phyloP scores from a whole-genome alignment of 352 stramenopile genomes.

The Globisporangium echinulatum region DNA sequence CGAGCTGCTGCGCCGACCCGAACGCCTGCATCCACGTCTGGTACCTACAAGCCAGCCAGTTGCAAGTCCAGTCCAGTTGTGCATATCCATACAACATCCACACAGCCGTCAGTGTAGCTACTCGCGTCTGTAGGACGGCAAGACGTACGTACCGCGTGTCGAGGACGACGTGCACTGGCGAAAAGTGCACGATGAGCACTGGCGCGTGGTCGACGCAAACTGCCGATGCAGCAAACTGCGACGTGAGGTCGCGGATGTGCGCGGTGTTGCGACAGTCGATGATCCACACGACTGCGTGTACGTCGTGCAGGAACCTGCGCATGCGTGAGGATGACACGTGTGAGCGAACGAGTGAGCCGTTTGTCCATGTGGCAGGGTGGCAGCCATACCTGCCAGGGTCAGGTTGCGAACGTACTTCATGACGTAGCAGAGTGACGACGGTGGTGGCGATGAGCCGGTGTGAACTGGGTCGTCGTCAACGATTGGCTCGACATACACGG shows the following conservation, averaged over 20 bases:
- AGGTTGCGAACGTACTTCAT: constrained; percentile 18
- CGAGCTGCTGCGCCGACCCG: constrained; percentile 28
- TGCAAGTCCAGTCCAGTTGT: not conserved
- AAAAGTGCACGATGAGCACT: constrained; percentile 51
- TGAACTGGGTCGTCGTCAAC: not conserved
- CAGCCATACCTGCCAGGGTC: too few relatives aligned
- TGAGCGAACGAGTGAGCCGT: not conserved
- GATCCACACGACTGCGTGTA: constrained; percentile 47
- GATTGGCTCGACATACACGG: constrained; percentile 3
- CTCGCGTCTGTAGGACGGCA: too few relatives aligned
- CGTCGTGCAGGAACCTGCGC: constrained; percentile 16
- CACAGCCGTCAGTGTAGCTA: too few relatives aligned
- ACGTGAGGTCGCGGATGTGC: constrained; percentile 23
- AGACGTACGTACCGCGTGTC: constrained; percentile 4
- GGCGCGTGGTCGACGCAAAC: constrained; percentile 30
- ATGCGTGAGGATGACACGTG: too few relatives aligned
- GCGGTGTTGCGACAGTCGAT: constrained; percentile 32
- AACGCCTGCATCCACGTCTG: constrained; percentile 22
- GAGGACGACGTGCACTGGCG: constrained; percentile 19
- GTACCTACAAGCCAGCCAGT: constrained; percentile 15
- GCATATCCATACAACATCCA: not conserved
- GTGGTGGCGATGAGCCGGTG: not conserved
- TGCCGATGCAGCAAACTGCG: constrained; percentile 12
- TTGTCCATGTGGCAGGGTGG: not conserved
- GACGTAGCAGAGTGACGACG: constrained; percentile 24